phyloP scores from a whole-genome alignment of 345 rosid species.

The Alliaria petiolata region DNA sequence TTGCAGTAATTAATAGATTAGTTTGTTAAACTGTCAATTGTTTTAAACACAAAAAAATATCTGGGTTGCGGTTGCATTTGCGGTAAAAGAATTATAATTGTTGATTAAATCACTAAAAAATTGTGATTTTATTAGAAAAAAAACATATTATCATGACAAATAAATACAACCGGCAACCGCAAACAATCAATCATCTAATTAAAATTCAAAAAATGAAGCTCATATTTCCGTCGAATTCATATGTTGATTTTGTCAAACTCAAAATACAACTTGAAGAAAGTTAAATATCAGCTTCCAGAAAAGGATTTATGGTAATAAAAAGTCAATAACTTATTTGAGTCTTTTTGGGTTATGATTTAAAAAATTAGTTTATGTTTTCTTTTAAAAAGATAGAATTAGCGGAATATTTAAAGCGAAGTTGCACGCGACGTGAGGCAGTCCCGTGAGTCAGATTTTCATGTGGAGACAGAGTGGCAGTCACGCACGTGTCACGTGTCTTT shows the following conservation, averaged over 20 bases:
- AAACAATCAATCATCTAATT: background rate
- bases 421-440: slow-evolving; percentile 66
- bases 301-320: background rate
- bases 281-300: background rate
- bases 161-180: background rate
- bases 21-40: background rate
- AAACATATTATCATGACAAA: background rate
- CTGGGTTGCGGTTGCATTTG: background rate
- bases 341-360: background rate
- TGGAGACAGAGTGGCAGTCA: slow-evolving; percentile 58
- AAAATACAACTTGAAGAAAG: background rate
- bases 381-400: slow-evolving; percentile 23
- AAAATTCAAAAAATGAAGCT: background rate
- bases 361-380: background rate
- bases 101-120: too few species aligned
- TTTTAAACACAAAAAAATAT: too few species aligned
- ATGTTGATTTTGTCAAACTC: background rate
- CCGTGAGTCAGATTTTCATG: slow-evolving; percentile 48
- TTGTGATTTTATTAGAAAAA: background rate
- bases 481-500: slow-evolving; percentile 46
- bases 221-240: background rate
- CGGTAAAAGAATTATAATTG: too few species aligned
- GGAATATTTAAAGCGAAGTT: slow-evolving; percentile 29
- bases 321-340: background rate
- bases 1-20: background rate